Percentiles rank a stretch among this genome's conserved stretches.
These are phyloP conservation scores for Trichoderma erinaceum DNA, from an alignment of 495 filamentous ascomycete species.

Conservation along the genomic window DNA sequence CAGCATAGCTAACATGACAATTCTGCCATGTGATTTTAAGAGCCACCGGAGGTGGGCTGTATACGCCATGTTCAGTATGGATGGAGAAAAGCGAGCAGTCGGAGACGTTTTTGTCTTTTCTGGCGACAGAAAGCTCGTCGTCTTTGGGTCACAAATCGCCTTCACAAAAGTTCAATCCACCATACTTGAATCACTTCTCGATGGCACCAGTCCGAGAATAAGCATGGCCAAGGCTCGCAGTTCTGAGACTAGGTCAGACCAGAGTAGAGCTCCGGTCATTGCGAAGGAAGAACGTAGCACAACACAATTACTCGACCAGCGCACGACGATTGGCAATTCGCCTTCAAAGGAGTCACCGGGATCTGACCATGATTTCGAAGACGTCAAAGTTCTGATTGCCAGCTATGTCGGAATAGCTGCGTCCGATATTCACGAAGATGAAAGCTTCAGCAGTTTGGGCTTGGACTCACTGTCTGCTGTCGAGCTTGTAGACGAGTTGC, in stretches of 20 bases:
- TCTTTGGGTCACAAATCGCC: constrained; percentile 21
- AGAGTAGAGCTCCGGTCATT: not conserved
- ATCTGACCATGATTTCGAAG: not conserved
- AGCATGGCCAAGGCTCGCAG: not conserved
- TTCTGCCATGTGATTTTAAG: constrained; percentile 23
- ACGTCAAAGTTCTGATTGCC: constrained; percentile 19
- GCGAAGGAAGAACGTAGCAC: not conserved
- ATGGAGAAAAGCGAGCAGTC: constrained; percentile 20
- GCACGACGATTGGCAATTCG: not conserved
- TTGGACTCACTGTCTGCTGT: constrained; percentile 24
- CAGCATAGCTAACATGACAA: constrained; percentile 19
- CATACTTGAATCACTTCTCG: not conserved
- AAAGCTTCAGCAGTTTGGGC: constrained; percentile 19
- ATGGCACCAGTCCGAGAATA: not conserved
- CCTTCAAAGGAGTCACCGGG: not conserved
- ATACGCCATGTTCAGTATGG: constrained; percentile 23
- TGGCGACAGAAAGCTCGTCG: constrained; percentile 20
- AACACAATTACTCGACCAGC: not conserved
- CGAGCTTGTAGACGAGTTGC: constrained; percentile 21
- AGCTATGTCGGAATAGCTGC: constrained; percentile 18
- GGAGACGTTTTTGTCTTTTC: constrained; percentile 31
- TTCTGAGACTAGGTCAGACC: not conserved
- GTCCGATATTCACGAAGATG: constrained; percentile 16
- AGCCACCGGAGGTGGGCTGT: constrained; percentile 23
- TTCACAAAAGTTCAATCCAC: constrained; percentile 17